A percentile compares a stretch with the other conserved stretches of the same genome.
Conservation (phyloP, 352 stramenopile species). For the Phytophthora pinifolia region DNA sequence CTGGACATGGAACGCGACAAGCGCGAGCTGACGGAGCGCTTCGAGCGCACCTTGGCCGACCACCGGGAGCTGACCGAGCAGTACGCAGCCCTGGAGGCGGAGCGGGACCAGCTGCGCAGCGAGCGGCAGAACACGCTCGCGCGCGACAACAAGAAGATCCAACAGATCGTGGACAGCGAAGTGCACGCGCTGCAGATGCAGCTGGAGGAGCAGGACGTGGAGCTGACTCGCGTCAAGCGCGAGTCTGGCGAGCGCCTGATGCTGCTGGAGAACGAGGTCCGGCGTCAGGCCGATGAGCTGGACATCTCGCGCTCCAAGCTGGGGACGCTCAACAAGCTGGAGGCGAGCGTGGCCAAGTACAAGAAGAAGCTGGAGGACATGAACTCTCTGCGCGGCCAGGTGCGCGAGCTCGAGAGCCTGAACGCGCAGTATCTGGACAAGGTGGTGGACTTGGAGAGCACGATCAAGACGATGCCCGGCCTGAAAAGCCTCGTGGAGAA, state of each 20-base stretch:
- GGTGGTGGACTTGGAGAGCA: conserved; percentile 83
- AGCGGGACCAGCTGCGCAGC: conserved; percentile 67
- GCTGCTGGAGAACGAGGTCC: conserved; percentile 85
- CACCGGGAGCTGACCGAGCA: conserved; percentile 47
- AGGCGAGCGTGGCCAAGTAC: conserved; percentile 82
- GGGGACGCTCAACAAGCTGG: conserved; percentile 72
- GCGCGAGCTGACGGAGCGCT: conserved; percentile 68
- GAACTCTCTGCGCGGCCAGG: conserved; percentile 69
- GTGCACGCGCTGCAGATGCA: conserved; percentile 72
- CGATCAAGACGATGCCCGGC: conserved; percentile 83
- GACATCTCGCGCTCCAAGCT: conserved; percentile 89
- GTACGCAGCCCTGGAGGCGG: conserved; percentile 53
- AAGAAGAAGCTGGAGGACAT: conserved; percentile 88
- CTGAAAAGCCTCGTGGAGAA: conserved; percentile 79
- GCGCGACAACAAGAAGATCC: conserved; percentile 87
- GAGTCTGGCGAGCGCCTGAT: conserved; percentile 77
- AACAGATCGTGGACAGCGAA: conserved; percentile 85
- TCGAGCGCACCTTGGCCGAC: conserved; percentile 59
- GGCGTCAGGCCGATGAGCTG: conserved; percentile 80
- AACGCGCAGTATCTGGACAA: conserved; percentile 86
- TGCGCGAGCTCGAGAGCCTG: conserved; percentile 77
- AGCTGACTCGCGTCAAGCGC: conserved; percentile 69
- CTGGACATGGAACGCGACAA: conserved; percentile 81
- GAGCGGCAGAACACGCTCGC: conserved; percentile 78
- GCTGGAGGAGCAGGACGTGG: conserved; percentile 79